phyloP scores from a whole-genome alignment of 2,329 filamentous ascomycete genomes.

The Fusarium avenaceum region DNA sequence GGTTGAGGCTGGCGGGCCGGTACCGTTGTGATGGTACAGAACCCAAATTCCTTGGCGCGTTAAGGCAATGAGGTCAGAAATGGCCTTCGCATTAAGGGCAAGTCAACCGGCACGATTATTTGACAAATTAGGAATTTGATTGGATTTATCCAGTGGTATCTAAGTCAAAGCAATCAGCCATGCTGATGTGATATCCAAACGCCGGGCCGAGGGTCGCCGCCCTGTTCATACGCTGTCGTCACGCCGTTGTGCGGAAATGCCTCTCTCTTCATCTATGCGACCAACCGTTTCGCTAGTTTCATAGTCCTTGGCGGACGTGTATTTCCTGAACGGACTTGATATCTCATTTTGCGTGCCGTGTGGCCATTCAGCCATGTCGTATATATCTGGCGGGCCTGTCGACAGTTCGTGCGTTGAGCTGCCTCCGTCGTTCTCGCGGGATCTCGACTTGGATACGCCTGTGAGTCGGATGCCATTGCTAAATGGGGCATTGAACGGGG shows the following conservation, averaged over 20 bases:
- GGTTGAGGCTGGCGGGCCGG: slow-evolving; percentile 16
- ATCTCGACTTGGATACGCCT: slow-evolving; percentile 26
- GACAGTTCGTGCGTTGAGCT: slow-evolving; percentile 38
- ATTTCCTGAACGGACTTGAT: slow-evolving; percentile 39
- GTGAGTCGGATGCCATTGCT: slow-evolving; percentile 38
- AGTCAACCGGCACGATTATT: not conserved
- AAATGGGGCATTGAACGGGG: slow-evolving; percentile 24
- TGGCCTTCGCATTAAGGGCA: not conserved
- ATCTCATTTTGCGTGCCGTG: slow-evolving; percentile 28
- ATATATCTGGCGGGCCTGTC: slow-evolving; percentile 23
- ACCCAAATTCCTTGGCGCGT: not conserved
- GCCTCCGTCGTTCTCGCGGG: slow-evolving; percentile 26
- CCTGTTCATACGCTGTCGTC: slow-evolving; percentile 31
- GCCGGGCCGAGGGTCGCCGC: slow-evolving; percentile 28
- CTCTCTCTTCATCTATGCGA: slow-evolving; percentile 31
- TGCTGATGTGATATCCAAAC: slow-evolving; percentile 23
- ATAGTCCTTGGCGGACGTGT: slow-evolving; percentile 34
- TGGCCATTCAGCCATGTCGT: slow-evolving; percentile 32
- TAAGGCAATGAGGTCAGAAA: not conserved
- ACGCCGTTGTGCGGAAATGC: slow-evolving; percentile 24
- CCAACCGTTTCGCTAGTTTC: slow-evolving; percentile 26
- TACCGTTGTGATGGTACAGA: slow-evolving; percentile 10
- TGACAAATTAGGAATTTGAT: slow-evolving; percentile 2
- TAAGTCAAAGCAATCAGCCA: slow-evolving; percentile 13
- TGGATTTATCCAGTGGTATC: slow-evolving; percentile 33